phyloP scores from a whole-genome alignment of 257 asterid genomes.

The Prunella vulgaris region DNA sequence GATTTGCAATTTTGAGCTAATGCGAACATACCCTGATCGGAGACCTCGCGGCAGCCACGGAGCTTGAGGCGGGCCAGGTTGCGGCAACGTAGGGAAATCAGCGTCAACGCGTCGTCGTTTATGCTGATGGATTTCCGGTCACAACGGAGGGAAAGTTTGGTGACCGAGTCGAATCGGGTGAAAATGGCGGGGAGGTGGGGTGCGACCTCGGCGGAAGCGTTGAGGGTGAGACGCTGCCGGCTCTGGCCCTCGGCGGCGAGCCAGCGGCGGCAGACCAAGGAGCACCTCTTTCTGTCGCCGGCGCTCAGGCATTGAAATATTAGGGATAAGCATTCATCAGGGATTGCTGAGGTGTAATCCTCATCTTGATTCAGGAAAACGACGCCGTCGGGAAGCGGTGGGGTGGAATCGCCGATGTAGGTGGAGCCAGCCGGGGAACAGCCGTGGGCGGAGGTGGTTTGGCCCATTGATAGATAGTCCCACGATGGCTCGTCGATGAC shows the following conservation, averaged over 20 bases:
- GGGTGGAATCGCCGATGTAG: neutral
- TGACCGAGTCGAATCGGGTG: conserved; percentile 63
- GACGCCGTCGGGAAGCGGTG: neutral
- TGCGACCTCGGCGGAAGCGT: conserved; percentile 41
- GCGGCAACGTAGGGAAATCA: conserved; percentile 48
- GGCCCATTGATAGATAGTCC: neutral
- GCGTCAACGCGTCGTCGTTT: conserved; percentile 48
- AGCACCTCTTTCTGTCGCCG: conserved; percentile 60
- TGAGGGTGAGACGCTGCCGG: conserved; percentile 64
- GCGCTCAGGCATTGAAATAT: conserved; percentile 70
- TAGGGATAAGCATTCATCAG: conserved; percentile 71
- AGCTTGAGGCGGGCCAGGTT: conserved; percentile 69
- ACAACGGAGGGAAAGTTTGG: conserved; percentile 71
- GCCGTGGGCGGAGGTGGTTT: conserved; percentile 16
- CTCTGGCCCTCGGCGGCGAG: conserved; percentile 66
- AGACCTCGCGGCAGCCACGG: conserved; percentile 70
- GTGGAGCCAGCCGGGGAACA: neutral
- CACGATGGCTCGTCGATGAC: conserved; percentile 7
- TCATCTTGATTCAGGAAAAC: conserved; percentile 17
- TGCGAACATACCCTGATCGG: conserved; percentile 62
- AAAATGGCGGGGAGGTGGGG: conserved; percentile 39
- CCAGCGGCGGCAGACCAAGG: conserved; percentile 74
- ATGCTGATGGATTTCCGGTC: conserved; percentile 63
- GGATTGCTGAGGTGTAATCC: conserved; percentile 54
- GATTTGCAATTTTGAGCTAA: conserved; percentile 54